Evolutionary conservation across 768 basidiomycete genomes (phyloP), one percentile per base, ranked within the genome.

Genomic region (Lyophyllum shimeji): DNA sequence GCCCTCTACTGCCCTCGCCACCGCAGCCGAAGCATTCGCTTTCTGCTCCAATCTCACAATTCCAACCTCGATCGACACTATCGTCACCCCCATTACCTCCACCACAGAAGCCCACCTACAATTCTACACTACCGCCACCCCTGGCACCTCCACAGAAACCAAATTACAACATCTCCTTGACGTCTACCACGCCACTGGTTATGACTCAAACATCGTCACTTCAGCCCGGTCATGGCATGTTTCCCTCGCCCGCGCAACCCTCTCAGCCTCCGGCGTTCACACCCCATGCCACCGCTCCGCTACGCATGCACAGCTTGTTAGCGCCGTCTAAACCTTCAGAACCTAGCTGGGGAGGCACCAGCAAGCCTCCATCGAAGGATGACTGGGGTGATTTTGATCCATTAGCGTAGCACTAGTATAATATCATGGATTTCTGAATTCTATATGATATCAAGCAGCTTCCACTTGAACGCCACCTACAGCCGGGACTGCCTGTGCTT

Each of bases 301-400:
- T 66, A 21, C 47, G 52, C 23, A 82, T 82, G 74, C 73, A 78
- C 24, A 74, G 77, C 44, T 68, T 90, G 50, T 71, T 92, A 21
- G 75, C 81, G 3, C 91, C 90, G 2, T 84, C 84, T 17, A 84
- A 78, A 65, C 84, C 85, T 27, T 66, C 80, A 25, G 82, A 83
- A 57, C 75, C 81, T 11, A 71, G 79, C 11, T 80, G 82, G 64
- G 68, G 44, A 52, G 62, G 57, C 48, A 57, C 63, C 18, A 50
- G 76, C 15, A 84, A 83, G 59, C 79, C 76, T 46, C 61, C 79
- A 13, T 79, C 83, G 29, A 87, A 86, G 62, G 80, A 85, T 60
- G 85, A 85, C 56, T 91, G 88, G 87, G 83, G 83, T 21, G 91
- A 90, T 67, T 93, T 93, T 65, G 91, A 93, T 74, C 91, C 91